Conservation (phyloP, 2,329 filamentous ascomycete genomes). For the Aphanoascus verrucosus region DNA sequence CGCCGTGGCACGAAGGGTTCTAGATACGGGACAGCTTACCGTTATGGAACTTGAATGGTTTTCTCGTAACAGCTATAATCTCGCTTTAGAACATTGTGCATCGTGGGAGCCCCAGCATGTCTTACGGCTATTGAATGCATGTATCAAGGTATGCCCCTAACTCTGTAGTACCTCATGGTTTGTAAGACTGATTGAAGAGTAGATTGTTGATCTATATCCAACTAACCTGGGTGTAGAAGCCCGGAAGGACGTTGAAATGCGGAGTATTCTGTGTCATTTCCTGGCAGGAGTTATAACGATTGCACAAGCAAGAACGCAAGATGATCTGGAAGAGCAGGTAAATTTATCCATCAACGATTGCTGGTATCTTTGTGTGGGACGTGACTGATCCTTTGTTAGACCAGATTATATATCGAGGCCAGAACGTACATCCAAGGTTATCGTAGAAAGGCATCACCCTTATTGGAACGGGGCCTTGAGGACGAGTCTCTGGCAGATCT, state of each 20-base stretch:
- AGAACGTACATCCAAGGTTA: slow-evolving; percentile 53
- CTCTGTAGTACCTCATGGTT: not conserved
- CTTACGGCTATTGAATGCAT: slow-evolving; percentile 44
- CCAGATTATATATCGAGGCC: slow-evolving; percentile 52
- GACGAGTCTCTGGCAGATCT: slow-evolving; percentile 43
- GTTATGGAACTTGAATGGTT: slow-evolving; percentile 70
- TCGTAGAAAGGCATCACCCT: slow-evolving; percentile 37
- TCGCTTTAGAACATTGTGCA: slow-evolving; percentile 53
- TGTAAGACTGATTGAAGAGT: slow-evolving; percentile 27
- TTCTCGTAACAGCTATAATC: slow-evolving; percentile 68
- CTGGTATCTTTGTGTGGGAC: not conserved
- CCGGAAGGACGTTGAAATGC: slow-evolving; percentile 44
- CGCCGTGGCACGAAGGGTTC: slow-evolving; percentile 32
- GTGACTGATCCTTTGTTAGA: slow-evolving; percentile 22
- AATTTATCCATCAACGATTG: slow-evolving; percentile 1
- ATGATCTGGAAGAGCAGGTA: slow-evolving; percentile 33
- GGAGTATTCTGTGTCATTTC: slow-evolving; percentile 61
- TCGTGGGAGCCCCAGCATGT: slow-evolving; percentile 47
- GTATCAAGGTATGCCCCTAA: slow-evolving; percentile 30
- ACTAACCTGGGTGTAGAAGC: slow-evolving; percentile 16
- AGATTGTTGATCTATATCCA: slow-evolving; percentile 35
- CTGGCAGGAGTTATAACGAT: slow-evolving; percentile 42
- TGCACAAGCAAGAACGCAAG: slow-evolving; percentile 40
- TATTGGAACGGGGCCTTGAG: slow-evolving; percentile 34
- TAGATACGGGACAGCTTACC: slow-evolving; percentile 46